Percentiles rank a stretch among this genome's conserved stretches.
phyloP scores from a whole-genome alignment of 1,284 basidiomycete species.

The Microbotryum violaceum region DNA sequence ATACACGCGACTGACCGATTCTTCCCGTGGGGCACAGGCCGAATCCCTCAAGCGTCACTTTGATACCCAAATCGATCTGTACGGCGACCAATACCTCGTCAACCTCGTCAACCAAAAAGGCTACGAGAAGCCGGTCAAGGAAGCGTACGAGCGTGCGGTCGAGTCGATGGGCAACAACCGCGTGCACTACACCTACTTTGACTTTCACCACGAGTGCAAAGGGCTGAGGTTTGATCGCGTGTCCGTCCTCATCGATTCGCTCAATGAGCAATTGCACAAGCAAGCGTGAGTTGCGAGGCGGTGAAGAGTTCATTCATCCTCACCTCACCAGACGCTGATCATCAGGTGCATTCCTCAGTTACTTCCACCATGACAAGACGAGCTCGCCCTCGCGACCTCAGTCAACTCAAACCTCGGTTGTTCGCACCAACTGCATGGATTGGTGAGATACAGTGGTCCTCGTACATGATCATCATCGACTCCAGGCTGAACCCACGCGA shows the following conservation, averaged over 20 bases:
- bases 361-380: conserved; percentile 55
- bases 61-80: conserved; percentile 61
- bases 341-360: conserved; percentile 46
- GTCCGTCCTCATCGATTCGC: conserved; percentile 65
- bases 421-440: conserved; percentile 69
- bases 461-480: neutral
- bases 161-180: conserved; percentile 39
- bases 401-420: conserved; percentile 56
- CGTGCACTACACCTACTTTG: conserved; percentile 90
- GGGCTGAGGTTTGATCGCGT: conserved; percentile 94
- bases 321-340: neutral
- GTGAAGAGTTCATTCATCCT: neutral
- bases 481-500: neutral
- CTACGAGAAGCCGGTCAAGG: conserved; percentile 89
- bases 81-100: conserved; percentile 75
- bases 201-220: conserved; percentile 95
- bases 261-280: conserved; percentile 63
- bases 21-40: conserved; percentile 45
- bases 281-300: conserved; percentile 53
- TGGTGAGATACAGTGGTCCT: conserved; percentile 29
- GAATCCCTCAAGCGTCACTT: conserved; percentile 69
- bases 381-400: conserved; percentile 48
- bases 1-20: neutral
- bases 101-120: conserved; percentile 96
- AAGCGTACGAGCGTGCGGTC: conserved; percentile 79